Percentiles rank a stretch among this genome's conserved stretches.
phyloP scores from a whole-genome alignment of 2,329 filamentous ascomycete species.

The Allantophomopsis lycopodina region DNA sequence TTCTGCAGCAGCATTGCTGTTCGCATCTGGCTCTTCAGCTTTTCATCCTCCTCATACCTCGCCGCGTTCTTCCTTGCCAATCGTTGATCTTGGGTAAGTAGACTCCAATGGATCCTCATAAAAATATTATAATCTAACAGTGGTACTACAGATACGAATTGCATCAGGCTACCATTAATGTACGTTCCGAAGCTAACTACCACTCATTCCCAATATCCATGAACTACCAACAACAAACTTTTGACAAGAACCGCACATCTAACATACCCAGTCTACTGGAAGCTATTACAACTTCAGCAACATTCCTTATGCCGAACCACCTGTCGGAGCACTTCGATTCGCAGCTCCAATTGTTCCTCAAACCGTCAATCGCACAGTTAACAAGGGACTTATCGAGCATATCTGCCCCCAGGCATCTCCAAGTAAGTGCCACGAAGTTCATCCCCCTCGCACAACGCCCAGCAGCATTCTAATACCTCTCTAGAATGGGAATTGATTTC shows the following conservation, averaged over 20 bases:
- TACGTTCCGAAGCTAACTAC: constrained; percentile 4
- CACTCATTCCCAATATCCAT: background rate
- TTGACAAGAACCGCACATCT: background rate
- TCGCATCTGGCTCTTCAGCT: no score
- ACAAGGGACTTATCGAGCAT: constrained; percentile 16
- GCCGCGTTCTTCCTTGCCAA: no score
- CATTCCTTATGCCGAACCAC: constrained; percentile 30
- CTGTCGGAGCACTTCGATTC: constrained; percentile 27
- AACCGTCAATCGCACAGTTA: constrained; percentile 16
- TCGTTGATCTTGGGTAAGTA: no score
- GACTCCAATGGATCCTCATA: no score
- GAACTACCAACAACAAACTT: background rate
- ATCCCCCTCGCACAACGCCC: background rate
- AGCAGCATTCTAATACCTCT: background rate
- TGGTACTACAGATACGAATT: constrained; percentile 10
- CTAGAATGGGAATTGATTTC: constrained; percentile 11
- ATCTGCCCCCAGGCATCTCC: constrained; percentile 22
- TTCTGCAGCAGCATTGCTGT: no score
- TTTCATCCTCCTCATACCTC: no score
- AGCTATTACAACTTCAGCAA: constrained; percentile 25
- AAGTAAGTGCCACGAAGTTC: background rate
- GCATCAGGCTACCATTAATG: constrained; percentile 16
- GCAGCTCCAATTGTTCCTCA: constrained; percentile 22
- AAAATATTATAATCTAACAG: no score
- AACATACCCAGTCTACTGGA: constrained; percentile 12